Evolutionary conservation across 345 rosid species (phyloP).

Genomic region (Crucihimalaya himalaica): DNA sequence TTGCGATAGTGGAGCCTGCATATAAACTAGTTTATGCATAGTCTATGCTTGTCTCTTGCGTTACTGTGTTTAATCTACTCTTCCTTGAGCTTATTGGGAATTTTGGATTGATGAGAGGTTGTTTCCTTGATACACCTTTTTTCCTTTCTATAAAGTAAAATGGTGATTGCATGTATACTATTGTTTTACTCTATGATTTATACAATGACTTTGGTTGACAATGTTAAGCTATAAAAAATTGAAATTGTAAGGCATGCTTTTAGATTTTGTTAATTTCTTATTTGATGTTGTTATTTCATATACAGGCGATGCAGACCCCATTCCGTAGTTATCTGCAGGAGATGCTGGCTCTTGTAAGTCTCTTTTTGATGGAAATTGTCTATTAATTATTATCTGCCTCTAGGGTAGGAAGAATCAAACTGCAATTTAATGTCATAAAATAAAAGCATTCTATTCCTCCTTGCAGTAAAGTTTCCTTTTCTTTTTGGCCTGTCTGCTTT

Average conservation of each 20-base stretch:
- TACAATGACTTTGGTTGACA: not conserved
- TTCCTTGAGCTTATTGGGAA: not conserved
- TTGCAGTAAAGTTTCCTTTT: not conserved
- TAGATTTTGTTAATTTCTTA: not conserved
- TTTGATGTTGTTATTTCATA: not conserved
- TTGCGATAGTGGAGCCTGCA: not conserved
- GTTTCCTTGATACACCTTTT: not conserved
- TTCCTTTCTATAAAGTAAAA: not conserved
- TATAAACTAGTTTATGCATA: not conserved
- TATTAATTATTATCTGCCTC: not conserved
- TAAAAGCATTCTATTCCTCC: not conserved
- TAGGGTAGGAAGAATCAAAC: not conserved
- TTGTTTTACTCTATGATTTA: not conserved
- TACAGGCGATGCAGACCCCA: slow-evolving; percentile 85
- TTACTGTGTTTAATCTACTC: not conserved
- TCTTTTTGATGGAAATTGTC: not conserved
- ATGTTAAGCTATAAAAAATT: not conserved
- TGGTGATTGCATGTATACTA: not conserved
- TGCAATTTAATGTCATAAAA: not conserved
- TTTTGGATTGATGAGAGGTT: not conserved
- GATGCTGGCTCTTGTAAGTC: slow-evolving; percentile 87
- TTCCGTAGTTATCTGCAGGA: slow-evolving; percentile 89
- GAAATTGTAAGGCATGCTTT: not conserved
- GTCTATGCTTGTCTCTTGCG: not conserved
- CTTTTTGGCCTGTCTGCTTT: not conserved